Evolutionary conservation across 2,329 filamentous ascomycete species (phyloP).

Genomic region (Ascocoryne sarcoides): DNA sequence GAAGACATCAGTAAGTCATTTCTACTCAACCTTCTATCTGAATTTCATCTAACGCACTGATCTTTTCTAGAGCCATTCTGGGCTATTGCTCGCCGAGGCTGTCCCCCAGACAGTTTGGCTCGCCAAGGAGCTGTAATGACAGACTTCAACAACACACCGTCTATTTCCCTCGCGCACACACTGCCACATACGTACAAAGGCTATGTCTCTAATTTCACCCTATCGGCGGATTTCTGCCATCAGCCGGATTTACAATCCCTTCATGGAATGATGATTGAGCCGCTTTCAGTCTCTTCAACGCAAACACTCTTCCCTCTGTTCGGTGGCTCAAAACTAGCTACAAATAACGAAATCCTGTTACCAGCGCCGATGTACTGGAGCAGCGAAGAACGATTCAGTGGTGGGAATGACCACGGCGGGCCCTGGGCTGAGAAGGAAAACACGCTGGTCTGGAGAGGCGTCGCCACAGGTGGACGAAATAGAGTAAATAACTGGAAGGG

Average conservation of each 20-base stretch:
- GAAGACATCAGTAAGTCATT: constrained; percentile 16
- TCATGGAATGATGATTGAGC: constrained; percentile 46
- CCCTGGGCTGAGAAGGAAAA: constrained; percentile 49
- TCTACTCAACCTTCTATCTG: constrained; percentile 17
- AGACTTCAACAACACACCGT: constrained; percentile 38
- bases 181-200: constrained; percentile 30
- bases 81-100: constrained; percentile 49
- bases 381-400: constrained; percentile 50
- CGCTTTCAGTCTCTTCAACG: constrained; percentile 42
- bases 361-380: constrained; percentile 57
- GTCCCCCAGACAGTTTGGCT: constrained; percentile 53
- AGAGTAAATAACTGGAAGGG: constrained; percentile 41
- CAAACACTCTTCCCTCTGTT: constrained; percentile 51
- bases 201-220: constrained; percentile 34
- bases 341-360: constrained; percentile 57
- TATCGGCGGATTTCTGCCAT: constrained; percentile 40
- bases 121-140: constrained; percentile 37
- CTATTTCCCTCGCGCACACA: constrained; percentile 41
- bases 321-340: constrained; percentile 50
- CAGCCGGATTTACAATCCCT: constrained; percentile 45
- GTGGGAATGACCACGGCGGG: constrained; percentile 45
- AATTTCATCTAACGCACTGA: too few relatives aligned
- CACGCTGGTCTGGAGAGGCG: constrained; percentile 54
- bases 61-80: constrained; percentile 45
- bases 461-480: constrained; percentile 50